A percentile compares a stretch with the other conserved stretches of the same genome.
Conservation (phyloP, 2,329 filamentous ascomycete species). For the Colletotrichum cereale region DNA sequence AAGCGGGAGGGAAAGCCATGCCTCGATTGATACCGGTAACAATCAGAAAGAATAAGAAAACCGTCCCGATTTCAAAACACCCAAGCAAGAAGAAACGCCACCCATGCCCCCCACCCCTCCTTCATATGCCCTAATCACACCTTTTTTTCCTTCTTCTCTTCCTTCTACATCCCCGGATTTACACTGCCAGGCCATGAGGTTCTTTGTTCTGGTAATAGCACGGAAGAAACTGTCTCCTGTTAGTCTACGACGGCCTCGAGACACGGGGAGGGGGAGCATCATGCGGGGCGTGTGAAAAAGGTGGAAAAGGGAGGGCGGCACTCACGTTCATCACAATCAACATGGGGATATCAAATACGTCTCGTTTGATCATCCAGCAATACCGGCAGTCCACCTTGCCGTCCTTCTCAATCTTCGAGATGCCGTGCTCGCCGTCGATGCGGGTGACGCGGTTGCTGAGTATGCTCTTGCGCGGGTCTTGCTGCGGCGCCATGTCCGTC, state of each 20-base stretch:
- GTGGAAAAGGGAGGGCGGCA: conserved; percentile 47
- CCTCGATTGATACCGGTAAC: neutral
- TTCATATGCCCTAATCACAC: conserved; percentile 36
- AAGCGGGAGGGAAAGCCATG: conserved; percentile 12
- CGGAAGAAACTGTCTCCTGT: conserved; percentile 64
- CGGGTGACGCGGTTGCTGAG: conserved; percentile 71
- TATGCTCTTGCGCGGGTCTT: conserved; percentile 61
- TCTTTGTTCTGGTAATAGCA: conserved; percentile 71
- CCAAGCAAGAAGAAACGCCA: conserved; percentile 44
- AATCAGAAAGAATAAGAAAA: neutral
- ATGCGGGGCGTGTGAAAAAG: too few species aligned
- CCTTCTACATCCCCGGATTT: conserved; percentile 38
- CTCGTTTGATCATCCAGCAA: conserved; percentile 96
- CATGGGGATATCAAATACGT: conserved; percentile 99
- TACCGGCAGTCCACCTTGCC: conserved; percentile 96
- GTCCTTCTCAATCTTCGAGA: conserved; percentile 85
- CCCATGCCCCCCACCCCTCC: conserved; percentile 46
- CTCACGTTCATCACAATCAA: conserved; percentile 98
- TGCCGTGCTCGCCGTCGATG: conserved; percentile 81
- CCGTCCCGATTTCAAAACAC: neutral
- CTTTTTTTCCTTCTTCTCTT: conserved; percentile 6
- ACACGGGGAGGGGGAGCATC: neutral
- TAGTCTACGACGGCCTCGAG: neutral
- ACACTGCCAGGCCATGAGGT: conserved; percentile 68
- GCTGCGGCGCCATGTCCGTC: conserved; percentile 54